phyloP scores from a whole-genome alignment of 2,329 filamentous ascomycete species.

The Neophaeococcomyces aloes region DNA sequence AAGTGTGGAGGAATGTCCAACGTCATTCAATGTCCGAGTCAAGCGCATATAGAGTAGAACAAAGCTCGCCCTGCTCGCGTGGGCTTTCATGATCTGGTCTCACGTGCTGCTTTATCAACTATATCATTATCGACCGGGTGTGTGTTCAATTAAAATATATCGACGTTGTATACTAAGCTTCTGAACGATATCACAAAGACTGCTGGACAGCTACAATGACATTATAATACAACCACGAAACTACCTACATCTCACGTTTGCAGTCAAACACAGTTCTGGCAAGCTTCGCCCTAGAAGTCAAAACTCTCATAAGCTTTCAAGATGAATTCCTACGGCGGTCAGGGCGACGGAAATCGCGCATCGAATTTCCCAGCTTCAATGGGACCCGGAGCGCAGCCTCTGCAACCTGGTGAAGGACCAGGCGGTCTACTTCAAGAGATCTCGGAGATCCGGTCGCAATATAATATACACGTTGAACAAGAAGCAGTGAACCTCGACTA shows the following conservation, averaged over 20 bases:
- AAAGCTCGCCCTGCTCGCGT: too few species aligned
- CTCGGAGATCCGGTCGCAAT: slow-evolving; percentile 14
- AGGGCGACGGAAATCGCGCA: slow-evolving; percentile 8
- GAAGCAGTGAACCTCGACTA: slow-evolving; percentile 16
- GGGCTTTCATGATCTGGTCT: too few species aligned
- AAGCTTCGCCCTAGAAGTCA: neutral
- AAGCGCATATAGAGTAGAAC: too few species aligned
- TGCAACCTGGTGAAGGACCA: slow-evolving; percentile 11
- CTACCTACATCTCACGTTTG: too few species aligned
- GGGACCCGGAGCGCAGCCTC: slow-evolving; percentile 19
- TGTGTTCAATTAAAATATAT: too few species aligned
- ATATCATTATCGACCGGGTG: too few species aligned
- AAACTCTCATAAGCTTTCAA: neutral
- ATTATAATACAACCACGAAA: too few species aligned
- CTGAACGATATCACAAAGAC: too few species aligned
- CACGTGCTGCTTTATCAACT: too few species aligned
- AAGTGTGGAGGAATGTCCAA: slow-evolving; percentile 1
- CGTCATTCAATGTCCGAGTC: neutral
- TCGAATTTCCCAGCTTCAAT: slow-evolving; percentile 17
- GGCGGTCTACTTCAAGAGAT: slow-evolving; percentile 10
- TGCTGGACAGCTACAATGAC: too few species aligned
- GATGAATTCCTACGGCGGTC: slow-evolving; percentile 11
- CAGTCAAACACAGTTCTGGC: too few species aligned
- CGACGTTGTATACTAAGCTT: too few species aligned
- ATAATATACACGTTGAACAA: slow-evolving; percentile 12